A percentile compares a stretch with the other conserved stretches of the same genome.
phyloP scores from a whole-genome alignment of 345 rosid species.

The Lumnitzera racemosa region DNA sequence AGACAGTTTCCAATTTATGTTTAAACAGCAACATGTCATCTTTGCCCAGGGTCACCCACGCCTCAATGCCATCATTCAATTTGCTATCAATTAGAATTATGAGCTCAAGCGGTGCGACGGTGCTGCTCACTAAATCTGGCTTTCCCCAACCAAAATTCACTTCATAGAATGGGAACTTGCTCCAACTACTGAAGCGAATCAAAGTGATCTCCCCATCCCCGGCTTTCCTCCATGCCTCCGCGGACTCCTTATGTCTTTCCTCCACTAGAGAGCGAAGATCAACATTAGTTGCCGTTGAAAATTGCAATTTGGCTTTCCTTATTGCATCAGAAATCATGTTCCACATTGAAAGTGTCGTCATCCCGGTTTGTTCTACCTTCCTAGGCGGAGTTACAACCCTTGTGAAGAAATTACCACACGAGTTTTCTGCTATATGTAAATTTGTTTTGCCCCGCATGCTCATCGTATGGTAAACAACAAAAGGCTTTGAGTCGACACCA shows the following conservation, averaged over 20 bases:
- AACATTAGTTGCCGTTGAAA: background rate
- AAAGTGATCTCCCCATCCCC: slow-evolving; percentile 10
- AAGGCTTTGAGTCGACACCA: slow-evolving; percentile 3
- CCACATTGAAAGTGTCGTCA: slow-evolving; percentile 15
- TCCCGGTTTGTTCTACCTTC: background rate
- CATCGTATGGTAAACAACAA: background rate
- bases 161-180: slow-evolving; percentile 31
- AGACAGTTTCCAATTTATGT: too few relatives aligned
- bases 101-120: slow-evolving; percentile 14
- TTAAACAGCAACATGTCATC: background rate
- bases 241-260: background rate
- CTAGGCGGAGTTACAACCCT: too few relatives aligned
- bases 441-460: background rate
- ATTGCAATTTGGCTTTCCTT: slow-evolving; percentile 4
- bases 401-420: too few relatives aligned
- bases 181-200: slow-evolving; percentile 24
- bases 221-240: background rate
- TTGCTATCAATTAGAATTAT: too few relatives aligned
- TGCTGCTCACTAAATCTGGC: slow-evolving; percentile 30
- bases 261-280: slow-evolving; percentile 1
- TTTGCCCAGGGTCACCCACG: too few relatives aligned
- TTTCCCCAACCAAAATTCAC: slow-evolving; percentile 57
- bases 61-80: too few relatives aligned
- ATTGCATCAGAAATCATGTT: slow-evolving; percentile 4
- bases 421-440: too few relatives aligned